Evolutionary conservation across 2,329 filamentous ascomycete species (phyloP).

Genomic region (Penicillium sp.): DNA sequence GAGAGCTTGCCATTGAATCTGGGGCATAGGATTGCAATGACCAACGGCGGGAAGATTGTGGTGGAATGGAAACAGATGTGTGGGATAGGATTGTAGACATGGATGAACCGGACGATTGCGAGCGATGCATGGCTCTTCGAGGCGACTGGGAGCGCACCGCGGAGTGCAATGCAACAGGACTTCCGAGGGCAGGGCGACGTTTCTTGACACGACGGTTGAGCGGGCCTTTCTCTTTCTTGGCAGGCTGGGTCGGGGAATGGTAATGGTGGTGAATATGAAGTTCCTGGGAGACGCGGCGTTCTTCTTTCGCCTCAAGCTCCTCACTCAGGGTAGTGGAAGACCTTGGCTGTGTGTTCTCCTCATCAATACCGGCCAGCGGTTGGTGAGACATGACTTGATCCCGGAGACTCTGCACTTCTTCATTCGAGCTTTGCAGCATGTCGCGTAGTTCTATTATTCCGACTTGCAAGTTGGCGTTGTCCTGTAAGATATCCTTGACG

Average conservation of each 20-base stretch:
- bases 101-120: conserved; percentile 46
- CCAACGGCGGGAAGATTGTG: conserved; percentile 40
- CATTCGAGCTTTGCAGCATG: conserved; percentile 86
- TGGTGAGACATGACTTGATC: conserved; percentile 82
- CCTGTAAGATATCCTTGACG: conserved; percentile 90
- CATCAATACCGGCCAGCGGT: conserved; percentile 53
- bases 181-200: conserved; percentile 65
- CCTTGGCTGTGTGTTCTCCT: conserved; percentile 28
- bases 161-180: conserved; percentile 51
- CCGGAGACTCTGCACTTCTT: conserved; percentile 84
- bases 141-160: conserved; percentile 28
- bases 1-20: conserved; percentile 76
- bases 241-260: conserved; percentile 61
- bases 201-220: conserved; percentile 66
- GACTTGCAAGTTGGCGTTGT: conserved; percentile 91
- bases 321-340: conserved; percentile 64
- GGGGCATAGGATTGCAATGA: conserved; percentile 46
- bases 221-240: conserved; percentile 57
- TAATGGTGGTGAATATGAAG: conserved; percentile 96
- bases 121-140: conserved; percentile 38
- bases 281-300: conserved; percentile 64
- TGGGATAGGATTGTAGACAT: conserved; percentile 65
- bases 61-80: conserved; percentile 60
- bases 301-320: conserved; percentile 64
- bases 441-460: conserved; percentile 89